Evolutionary conservation across 2,329 filamentous ascomycete species (phyloP).

Genomic region (Cadophora gregata): DNA sequence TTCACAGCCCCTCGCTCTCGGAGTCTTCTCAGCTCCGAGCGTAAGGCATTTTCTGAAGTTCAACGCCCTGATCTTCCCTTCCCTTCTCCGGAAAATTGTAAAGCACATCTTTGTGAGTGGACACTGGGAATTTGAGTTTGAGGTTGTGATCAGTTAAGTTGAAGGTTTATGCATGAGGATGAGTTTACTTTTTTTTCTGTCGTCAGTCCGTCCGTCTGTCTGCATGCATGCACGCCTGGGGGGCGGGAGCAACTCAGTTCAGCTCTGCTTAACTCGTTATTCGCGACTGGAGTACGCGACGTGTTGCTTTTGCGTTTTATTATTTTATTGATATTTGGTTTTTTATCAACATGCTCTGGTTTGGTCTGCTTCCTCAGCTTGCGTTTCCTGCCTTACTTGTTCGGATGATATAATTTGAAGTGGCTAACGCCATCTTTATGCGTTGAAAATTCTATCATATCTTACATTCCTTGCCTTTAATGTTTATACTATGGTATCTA

Average conservation of each 20-base stretch:
- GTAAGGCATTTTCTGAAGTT: too few species aligned
- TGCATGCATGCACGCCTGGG: background rate
- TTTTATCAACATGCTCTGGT: background rate
- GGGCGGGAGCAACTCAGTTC: too few species aligned
- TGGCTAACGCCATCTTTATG: background rate
- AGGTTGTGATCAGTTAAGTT: too few species aligned
- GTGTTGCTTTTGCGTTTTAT: background rate
- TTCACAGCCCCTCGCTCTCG: too few species aligned
- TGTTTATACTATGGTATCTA: too few species aligned
- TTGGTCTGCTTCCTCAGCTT: background rate
- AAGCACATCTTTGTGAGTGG: too few species aligned
- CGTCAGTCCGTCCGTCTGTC: background rate
- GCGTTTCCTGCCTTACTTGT: background rate
- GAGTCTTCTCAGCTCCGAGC: too few species aligned
- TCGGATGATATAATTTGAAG: background rate
- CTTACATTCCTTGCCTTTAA: background rate
- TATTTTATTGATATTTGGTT: background rate
- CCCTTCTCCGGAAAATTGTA: background rate
- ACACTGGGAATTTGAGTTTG: background rate
- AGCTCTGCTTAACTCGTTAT: too few species aligned
- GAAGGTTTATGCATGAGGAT: conserved; percentile 1
- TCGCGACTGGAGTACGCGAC: background rate
- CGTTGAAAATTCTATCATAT: background rate
- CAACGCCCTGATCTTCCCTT: too few species aligned
- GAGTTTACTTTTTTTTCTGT: conserved; percentile 4